These are phyloP conservation scores for Hsuehochloa calcarea DNA, from an alignment of 176 grass and related monocot species.

Conservation along the genomic window DNA sequence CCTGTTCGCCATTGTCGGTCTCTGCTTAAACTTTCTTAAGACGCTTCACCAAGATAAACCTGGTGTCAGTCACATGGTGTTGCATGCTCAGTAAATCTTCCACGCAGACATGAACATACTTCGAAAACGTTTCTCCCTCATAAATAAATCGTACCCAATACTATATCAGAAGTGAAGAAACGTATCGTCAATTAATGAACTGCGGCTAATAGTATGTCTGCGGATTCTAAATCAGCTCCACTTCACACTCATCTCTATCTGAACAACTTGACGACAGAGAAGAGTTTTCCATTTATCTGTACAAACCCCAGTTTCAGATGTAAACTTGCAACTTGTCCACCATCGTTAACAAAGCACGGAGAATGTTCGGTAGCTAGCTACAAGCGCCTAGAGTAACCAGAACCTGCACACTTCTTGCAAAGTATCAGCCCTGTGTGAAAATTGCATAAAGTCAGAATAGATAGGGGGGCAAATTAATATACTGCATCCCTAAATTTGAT, in stretches of 20 bases:
- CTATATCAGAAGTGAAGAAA: neutral
- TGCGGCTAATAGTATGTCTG: neutral
- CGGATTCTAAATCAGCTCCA: neutral
- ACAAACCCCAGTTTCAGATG: constrained; percentile 5
- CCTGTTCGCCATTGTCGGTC: too few species aligned
- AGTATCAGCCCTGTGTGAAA: constrained; percentile 73
- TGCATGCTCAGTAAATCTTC: neutral
- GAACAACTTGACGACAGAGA: neutral
- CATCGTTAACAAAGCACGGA: neutral
- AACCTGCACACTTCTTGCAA: constrained; percentile 90
- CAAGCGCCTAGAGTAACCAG: constrained; percentile 91
- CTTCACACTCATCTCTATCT: neutral
- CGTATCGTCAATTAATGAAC: too few species aligned
- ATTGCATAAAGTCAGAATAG: neutral
- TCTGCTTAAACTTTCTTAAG: neutral
- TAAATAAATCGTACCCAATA: neutral
- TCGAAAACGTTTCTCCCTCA: neutral
- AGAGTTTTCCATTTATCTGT: neutral
- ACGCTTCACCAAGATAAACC: too few species aligned
- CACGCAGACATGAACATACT: neutral
- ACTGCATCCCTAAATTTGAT: neutral
- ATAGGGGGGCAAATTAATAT: neutral
- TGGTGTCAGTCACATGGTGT: neutral
- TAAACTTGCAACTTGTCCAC: neutral
- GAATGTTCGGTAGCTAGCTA: constrained; percentile 20